phyloP scores from a whole-genome alignment of 768 basidiomycete genomes.

The Rhodotorula kratochvilovae region DNA sequence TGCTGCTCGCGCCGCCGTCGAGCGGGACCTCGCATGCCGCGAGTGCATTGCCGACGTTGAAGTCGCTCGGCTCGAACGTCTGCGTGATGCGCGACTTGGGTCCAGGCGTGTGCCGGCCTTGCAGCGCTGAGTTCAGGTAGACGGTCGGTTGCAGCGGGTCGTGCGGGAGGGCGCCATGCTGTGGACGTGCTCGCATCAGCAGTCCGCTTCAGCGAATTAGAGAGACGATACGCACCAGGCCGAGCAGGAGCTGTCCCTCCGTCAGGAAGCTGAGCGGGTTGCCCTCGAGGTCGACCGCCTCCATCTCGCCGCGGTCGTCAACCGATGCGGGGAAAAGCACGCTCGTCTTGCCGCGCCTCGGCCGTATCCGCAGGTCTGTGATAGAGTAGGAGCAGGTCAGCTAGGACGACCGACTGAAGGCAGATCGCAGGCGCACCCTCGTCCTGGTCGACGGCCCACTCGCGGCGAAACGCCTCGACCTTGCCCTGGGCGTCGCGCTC shows the following conservation, averaged over 20 bases:
- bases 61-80: conserved; percentile 3
- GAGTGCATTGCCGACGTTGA: conserved; percentile 24
- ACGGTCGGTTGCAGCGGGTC: conserved; percentile 26
- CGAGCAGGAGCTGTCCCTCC: conserved; percentile 1
- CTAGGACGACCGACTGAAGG: not conserved
- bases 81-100: not conserved
- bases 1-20: not conserved
- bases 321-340: not conserved
- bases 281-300: conserved; percentile 14
- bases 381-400: rapidly evolving
- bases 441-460: not conserved
- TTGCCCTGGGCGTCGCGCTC: not conserved
- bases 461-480: conserved; percentile 11
- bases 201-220: not conserved
- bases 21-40: not conserved
- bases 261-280: not conserved
- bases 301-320: conserved; percentile 1
- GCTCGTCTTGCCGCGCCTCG: not conserved
- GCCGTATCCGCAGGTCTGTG: conserved; percentile 12
- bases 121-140: conserved; percentile 13
- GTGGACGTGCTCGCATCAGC: rapidly evolving
- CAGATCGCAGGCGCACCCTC: not conserved
- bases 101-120: not conserved
- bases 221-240: not conserved
- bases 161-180: conserved; percentile 4